These are phyloP conservation scores for Penicillium sp. DNA, from an alignment of 2,329 filamentous ascomycete species.

Conservation along the genomic window DNA sequence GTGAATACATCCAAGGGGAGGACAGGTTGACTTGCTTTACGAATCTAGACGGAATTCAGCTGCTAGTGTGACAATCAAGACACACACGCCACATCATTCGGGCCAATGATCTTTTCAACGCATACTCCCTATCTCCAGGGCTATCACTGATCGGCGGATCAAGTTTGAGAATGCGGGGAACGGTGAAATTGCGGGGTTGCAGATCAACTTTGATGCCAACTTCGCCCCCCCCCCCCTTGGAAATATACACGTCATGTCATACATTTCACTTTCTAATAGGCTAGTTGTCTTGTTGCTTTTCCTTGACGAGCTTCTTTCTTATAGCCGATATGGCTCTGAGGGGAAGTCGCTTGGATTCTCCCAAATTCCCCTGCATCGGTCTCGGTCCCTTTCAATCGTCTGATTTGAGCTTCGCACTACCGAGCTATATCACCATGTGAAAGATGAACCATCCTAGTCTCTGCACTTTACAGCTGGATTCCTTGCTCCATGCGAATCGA, in stretches of 20 bases:
- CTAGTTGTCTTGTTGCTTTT: background rate
- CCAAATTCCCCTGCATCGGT: background rate
- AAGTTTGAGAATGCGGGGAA: constrained; percentile 1
- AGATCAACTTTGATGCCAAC: background rate
- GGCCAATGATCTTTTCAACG: too few relatives aligned
- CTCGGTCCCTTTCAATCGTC: background rate
- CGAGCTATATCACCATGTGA: background rate
- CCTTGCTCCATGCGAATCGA: background rate
- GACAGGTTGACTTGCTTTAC: too few relatives aligned
- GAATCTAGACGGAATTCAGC: too few relatives aligned
- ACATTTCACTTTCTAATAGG: background rate
- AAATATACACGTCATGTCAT: background rate
- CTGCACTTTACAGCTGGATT: background rate
- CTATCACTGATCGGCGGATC: background rate
- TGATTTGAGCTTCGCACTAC: background rate
- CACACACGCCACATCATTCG: too few relatives aligned
- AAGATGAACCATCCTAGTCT: background rate
- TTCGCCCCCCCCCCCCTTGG: background rate
- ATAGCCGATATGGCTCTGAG: background rate
- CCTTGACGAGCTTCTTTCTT: too few relatives aligned
- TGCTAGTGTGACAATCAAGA: too few relatives aligned
- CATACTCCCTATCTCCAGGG: too few relatives aligned
- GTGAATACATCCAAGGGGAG: too few relatives aligned
- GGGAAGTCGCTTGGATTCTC: background rate
- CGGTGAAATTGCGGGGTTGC: background rate